phyloP scores from a whole-genome alignment of 495 filamentous ascomycete genomes.

The Aspergillus biplanus region DNA sequence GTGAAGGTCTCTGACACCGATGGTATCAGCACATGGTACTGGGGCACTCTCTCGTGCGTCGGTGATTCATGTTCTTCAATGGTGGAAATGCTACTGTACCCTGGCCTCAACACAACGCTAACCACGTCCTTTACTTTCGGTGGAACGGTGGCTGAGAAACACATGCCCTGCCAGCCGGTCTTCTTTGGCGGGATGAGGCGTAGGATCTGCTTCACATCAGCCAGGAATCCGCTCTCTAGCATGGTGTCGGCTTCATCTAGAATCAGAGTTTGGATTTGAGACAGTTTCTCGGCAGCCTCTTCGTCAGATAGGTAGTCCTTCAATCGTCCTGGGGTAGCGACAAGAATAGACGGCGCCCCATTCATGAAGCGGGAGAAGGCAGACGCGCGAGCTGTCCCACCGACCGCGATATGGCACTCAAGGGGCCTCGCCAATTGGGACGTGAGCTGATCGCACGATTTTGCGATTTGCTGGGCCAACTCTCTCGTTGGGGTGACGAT shows the following conservation, averaged over 20 bases:
- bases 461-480: slow-evolving; percentile 68
- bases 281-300: slow-evolving; percentile 44
- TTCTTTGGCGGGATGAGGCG: slow-evolving; percentile 59
- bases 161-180: slow-evolving; percentile 67
- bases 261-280: slow-evolving; percentile 59
- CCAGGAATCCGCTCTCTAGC: slow-evolving; percentile 64
- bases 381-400: slow-evolving; percentile 54
- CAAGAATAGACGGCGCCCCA: slow-evolving; percentile 55
- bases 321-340: slow-evolving; percentile 67
- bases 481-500: slow-evolving; percentile 69
- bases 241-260: slow-evolving; percentile 72
- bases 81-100: slow-evolving; percentile 64
- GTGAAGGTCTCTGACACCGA: slow-evolving; percentile 56
- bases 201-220: slow-evolving; percentile 61
- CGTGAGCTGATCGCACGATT: slow-evolving; percentile 57
- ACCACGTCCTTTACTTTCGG: slow-evolving; percentile 64
- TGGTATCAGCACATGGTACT: slow-evolving; percentile 60
- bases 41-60: slow-evolving; percentile 64
- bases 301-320: slow-evolving; percentile 61
- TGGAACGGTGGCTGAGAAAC: slow-evolving; percentile 72
- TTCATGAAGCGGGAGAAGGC: slow-evolving; percentile 50
- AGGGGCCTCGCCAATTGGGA: slow-evolving; percentile 42
- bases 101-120: slow-evolving; percentile 55
- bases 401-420: slow-evolving; percentile 57
- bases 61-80: slow-evolving; percentile 62